These are phyloP conservation scores for Wickerhamomyces queroliae DNA, from an alignment of 805 yeast species.

Conservation along the genomic window DNA sequence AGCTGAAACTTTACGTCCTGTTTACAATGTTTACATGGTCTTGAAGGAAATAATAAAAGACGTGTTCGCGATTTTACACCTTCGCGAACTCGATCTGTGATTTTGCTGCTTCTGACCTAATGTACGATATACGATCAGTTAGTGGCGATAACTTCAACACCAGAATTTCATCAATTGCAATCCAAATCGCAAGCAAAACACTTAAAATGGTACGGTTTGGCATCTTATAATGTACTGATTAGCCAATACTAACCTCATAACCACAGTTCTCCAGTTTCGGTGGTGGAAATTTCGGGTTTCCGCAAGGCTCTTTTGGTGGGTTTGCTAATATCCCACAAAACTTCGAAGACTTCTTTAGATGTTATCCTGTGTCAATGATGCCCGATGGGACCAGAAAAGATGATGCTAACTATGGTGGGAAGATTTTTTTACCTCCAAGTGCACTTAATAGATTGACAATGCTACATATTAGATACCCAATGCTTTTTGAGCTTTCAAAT, in stretches of 20 bases:
- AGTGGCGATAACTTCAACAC: not conserved
- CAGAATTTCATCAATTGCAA: not conserved
- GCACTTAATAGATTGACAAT: constrained; percentile 84
- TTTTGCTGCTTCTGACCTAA: too few species aligned
- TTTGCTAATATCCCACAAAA: constrained; percentile 30
- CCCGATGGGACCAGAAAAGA: constrained; percentile 59
- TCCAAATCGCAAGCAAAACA: too few species aligned
- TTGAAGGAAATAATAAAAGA: too few species aligned
- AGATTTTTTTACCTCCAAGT: constrained; percentile 90
- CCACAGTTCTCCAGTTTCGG: constrained; percentile 32
- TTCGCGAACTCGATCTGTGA: not conserved
- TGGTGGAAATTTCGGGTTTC: constrained; percentile 16
- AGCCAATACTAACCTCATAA: constrained; percentile 1
- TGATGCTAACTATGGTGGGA: constrained; percentile 89
- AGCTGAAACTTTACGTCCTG: too few species aligned
- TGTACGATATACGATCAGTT: too few species aligned
- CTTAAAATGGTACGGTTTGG: too few species aligned
- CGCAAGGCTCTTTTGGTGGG: constrained; percentile 10
- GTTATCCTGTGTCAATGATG: constrained; percentile 91
- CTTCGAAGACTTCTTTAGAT: constrained; percentile 85
- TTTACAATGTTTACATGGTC: too few species aligned
- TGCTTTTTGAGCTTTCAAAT: constrained; percentile 79
- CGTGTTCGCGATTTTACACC: too few species aligned
- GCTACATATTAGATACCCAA: constrained; percentile 91
- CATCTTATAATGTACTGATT: too few species aligned